These are phyloP conservation scores for Limtongia smithiae DNA, from an alignment of 805 yeast genomes.

Conservation along the genomic window DNA sequence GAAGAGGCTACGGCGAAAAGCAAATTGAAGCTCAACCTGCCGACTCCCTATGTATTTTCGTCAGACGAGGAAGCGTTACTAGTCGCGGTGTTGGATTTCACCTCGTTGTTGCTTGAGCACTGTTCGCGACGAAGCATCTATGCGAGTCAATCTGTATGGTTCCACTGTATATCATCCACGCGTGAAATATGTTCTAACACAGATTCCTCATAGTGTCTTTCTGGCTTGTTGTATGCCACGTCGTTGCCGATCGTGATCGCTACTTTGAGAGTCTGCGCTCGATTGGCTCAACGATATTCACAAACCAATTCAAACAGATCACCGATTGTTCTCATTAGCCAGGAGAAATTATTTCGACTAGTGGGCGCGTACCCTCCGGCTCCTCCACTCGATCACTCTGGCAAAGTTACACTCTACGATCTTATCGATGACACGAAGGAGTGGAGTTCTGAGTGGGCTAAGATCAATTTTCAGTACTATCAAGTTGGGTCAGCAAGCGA, in stretches of 20 bases:
- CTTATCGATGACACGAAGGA: conserved; percentile 29
- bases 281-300: conserved; percentile 59
- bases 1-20: conserved; percentile 55
- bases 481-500: background rate
- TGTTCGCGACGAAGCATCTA: conserved; percentile 67
- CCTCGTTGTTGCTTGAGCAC: conserved; percentile 60
- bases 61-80: conserved; percentile 47
- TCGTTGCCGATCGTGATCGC: conserved; percentile 56
- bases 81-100: conserved; percentile 55
- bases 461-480: conserved; percentile 34
- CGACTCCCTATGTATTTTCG: conserved; percentile 47
- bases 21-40: conserved; percentile 45
- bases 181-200: background rate
- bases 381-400: conserved; percentile 31
- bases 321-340: conserved; percentile 44
- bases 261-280: conserved; percentile 57
- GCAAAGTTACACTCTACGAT: conserved; percentile 30
- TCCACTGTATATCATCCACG: background rate
- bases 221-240: conserved; percentile 54
- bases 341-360: conserved; percentile 49
- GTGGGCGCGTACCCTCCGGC: conserved; percentile 50
- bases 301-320: conserved; percentile 44
- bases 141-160: conserved; percentile 30
- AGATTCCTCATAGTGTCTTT: conserved; percentile 40
- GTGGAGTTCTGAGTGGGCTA: conserved; percentile 31